These are phyloP conservation scores for Trichoderma arundinaceum DNA, from an alignment of 2,329 filamentous ascomycete genomes.

Conservation along the genomic window DNA sequence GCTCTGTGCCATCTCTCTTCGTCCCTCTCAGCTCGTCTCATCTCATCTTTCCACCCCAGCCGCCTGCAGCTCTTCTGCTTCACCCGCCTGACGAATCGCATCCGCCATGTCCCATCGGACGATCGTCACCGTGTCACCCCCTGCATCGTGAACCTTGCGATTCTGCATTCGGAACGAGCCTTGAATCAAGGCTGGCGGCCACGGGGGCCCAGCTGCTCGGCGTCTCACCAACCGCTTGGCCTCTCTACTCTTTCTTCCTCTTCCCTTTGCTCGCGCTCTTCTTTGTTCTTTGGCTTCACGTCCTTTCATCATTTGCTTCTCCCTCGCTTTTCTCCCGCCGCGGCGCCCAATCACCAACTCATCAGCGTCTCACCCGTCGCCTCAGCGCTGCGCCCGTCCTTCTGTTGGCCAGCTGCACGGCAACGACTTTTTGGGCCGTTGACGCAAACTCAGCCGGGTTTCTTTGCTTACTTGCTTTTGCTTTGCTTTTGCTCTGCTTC, in stretches of 20 bases:
- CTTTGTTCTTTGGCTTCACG: background rate
- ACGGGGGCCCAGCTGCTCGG: slow-evolving; percentile 2
- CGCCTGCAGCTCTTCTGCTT: background rate
- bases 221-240: slow-evolving; percentile 22
- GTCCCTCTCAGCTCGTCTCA: background rate
- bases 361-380: slow-evolving; percentile 27
- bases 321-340: slow-evolving; percentile 9
- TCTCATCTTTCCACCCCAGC: background rate
- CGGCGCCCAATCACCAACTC: slow-evolving; percentile 15
- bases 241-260: background rate
- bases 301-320: slow-evolving; percentile 9
- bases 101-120: slow-evolving; percentile 26
- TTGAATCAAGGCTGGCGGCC: slow-evolving; percentile 24
- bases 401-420: slow-evolving; percentile 23
- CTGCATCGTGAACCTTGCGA: slow-evolving; percentile 32
- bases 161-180: slow-evolving; percentile 18
- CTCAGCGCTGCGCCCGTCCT: slow-evolving; percentile 25
- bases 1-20: background rate
- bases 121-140: slow-evolving; percentile 26
- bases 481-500: background rate
- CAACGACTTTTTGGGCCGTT: slow-evolving; percentile 5
- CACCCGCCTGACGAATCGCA: slow-evolving; percentile 26
- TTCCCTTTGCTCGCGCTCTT: background rate
- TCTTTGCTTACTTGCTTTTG: slow-evolving; percentile 8
- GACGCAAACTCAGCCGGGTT: slow-evolving; percentile 26